Base-by-base conservation (phyloP, 2,329 filamentous ascomycete species). In the Xylaria hypoxylon region DNA sequence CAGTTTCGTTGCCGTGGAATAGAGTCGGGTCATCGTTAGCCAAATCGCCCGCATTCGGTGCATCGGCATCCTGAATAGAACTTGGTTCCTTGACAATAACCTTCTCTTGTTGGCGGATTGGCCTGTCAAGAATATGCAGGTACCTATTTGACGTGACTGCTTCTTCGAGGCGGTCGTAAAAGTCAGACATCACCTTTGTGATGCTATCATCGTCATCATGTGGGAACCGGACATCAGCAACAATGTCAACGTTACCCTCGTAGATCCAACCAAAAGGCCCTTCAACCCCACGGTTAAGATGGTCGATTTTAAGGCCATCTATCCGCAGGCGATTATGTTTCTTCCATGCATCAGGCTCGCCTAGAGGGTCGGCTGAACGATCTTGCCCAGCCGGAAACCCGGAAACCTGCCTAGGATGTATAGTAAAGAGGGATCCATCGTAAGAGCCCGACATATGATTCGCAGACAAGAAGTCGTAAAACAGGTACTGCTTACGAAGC, bases 201-300 rank as follows among this genome's bases (percentile, higher is more conserved):
- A 99, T 90, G 69, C 94, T 92, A 68, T 95, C 94, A 65, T 97
- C 92, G 45, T 89, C 88, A 61, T 98, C 96, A 35, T 89, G 89
- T 0, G 96, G 96, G 68, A 99, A 92, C 89, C 97, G 95, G 70
- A 99, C 90, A 75, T 99, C 96, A 6, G 96, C 92, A 15, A 98
- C 90, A 68, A 99, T 97, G 77, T 99, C 96, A 45, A 99, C 94
- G 69, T 96, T 97, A 38, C 96, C 96, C 80, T 98, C 93, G 71
- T 96, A 92, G 59, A 99, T 99, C 96, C 96, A 99, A 3, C 93
- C 94, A 78, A 99, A 97, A 0, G 95, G 94, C 0, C 96, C 96
- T 68, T 96, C 90, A 19, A 97, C 93, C 26, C 94, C 94, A 47
- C 94, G 89, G 77, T 99, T 99, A 10, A 99, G 85, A 78, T 99